Evolutionary conservation across 495 filamentous ascomycete genomes (phyloP), one percentile per base, ranked within the genome.

Genomic region (Ascodesmis nigricans): DNA sequence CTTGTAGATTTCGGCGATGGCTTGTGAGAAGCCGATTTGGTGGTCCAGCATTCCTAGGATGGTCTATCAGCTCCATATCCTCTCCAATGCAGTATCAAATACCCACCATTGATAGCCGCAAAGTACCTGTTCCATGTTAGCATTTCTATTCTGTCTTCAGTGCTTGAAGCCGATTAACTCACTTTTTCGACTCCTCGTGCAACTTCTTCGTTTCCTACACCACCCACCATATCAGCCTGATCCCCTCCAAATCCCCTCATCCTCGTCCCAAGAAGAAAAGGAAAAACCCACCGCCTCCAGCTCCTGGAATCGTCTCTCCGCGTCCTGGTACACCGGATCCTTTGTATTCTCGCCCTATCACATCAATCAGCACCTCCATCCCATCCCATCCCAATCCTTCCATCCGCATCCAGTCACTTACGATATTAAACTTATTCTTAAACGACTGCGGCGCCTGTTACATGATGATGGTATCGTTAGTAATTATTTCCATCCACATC

Each of bases 11-110:
- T 99, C 90, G 29, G 74, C 73, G 58, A 87, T 75, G 21, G 80
- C 78, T 60, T 91, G 73, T 44, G 83, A 90, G 63, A 99, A 99
- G 56, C 90, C 90, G 63, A 95, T 93, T 57, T 99, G 87, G 58
- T 92, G 81, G 55, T 61, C 71, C 44, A 99, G 62, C 87, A 99
- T 99, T 61, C 81, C 72, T 77, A 39, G 3, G 33, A 16, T 0
- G 9, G 9, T 5, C 21, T 17, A 35, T 18, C 8, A 11, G n/a
- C n/a, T 29, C 10, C 7, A 9, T 3, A 35, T 10, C 19, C 11
- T 7, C 19, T 33, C 7, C 21, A 16, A 20, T 16, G 25, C 20
- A n/a, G 5, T 10, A 27, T 34, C 11, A 20, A 26, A 5, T 15
- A 17, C 36, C 21, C 52, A 75, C 72, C 78, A 57, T 95, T 95